Base-by-base conservation (phyloP, 306 rosid species). In the Cucumis hystrix region DNA sequence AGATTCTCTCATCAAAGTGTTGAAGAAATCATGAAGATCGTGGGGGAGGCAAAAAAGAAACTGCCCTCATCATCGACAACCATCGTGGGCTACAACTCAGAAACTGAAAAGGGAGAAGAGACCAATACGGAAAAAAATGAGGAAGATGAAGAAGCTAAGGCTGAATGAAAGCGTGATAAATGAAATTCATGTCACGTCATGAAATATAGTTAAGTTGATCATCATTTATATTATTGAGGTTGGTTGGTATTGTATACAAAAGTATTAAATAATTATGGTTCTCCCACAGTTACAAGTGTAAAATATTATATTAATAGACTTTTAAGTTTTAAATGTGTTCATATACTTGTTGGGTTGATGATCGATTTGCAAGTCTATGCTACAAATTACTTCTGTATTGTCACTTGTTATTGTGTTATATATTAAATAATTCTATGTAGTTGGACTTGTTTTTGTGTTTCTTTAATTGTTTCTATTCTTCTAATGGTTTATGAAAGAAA, bases 21-120 rank as follows among this genome's bases (percentile, higher is more conserved):
- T 75, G 96, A 90, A 0, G 91, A 88, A 64, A 83, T 90, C 56
- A 90, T 86, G 96, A 90, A 82, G 83, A 84, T 90, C 43, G 91
- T 90, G 37, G 88, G 82, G 80, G 96, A 90, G 83, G 96, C 96
- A 8, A 88, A 89, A 80, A 88, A 81, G 60, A 10, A 45, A 2
- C 88, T 86, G 1, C 91, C 89, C 77, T 88, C 92, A 37, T 68
- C 84, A 10, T 87, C 92, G 12, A 85, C 76, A 75, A 77, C 86
- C 21, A 55, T 90, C 74, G 79, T 78, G 59, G 91, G 89, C 65
- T 90, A 87, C 64, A 77, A 89, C 35, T 88, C 88, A 89, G 91
- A 86, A 54, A 83, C 83, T 2, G 89, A 86, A 61, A 91, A 86
- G 6, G 88, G 81, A 1, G 89, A 83, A 3, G 85, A 72, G 16